Conservation (phyloP, 768 basidiomycete genomes). For the Mycena chlorophos region DNA sequence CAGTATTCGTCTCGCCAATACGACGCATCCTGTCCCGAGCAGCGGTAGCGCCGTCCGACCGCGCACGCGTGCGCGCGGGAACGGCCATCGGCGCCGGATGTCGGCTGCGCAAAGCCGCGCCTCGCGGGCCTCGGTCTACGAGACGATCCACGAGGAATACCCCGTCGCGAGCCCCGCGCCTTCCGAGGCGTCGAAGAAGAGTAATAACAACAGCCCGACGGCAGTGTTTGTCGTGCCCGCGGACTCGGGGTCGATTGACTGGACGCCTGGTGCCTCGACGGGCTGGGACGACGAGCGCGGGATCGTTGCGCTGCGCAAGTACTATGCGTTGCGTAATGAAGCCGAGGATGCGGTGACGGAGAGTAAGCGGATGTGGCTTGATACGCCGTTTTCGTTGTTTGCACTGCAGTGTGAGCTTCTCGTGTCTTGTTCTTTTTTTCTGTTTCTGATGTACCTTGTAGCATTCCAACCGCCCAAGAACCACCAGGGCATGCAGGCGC, state of each 20-base stretch:
- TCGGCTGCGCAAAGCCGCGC: constrained; percentile 54
- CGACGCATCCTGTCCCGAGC: constrained; percentile 50
- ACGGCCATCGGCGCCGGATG: constrained; percentile 70
- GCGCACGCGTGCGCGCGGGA: constrained; percentile 52
- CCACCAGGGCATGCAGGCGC: constrained; percentile 66
- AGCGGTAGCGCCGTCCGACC: too few relatives aligned
- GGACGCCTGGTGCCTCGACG: constrained; percentile 48
- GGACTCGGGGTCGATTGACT: constrained; percentile 41
- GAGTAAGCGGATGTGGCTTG: constrained; percentile 63
- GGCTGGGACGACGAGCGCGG: constrained; percentile 73
- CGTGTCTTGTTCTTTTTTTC: constrained; percentile 3
- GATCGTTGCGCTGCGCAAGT: constrained; percentile 61
- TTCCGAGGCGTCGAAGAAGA: constrained; percentile 37
- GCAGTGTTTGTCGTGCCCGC: constrained; percentile 45
- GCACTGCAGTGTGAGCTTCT: constrained; percentile 65
- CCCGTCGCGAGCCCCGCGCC: constrained; percentile 35
- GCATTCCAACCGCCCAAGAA: constrained; percentile 72
- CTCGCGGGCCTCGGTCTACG: constrained; percentile 70
- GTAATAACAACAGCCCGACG: constrained; percentile 32
- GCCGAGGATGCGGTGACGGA: constrained; percentile 64
- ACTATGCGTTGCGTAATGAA: constrained; percentile 69
- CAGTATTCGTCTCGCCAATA: constrained; percentile 54
- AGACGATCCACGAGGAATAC: constrained; percentile 76
- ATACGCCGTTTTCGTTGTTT: constrained; percentile 74
- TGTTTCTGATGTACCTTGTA: constrained; percentile 27